Evolutionary conservation across 2,329 filamentous ascomycete genomes (phyloP).

Genomic region (Hypomyces rosellus): DNA sequence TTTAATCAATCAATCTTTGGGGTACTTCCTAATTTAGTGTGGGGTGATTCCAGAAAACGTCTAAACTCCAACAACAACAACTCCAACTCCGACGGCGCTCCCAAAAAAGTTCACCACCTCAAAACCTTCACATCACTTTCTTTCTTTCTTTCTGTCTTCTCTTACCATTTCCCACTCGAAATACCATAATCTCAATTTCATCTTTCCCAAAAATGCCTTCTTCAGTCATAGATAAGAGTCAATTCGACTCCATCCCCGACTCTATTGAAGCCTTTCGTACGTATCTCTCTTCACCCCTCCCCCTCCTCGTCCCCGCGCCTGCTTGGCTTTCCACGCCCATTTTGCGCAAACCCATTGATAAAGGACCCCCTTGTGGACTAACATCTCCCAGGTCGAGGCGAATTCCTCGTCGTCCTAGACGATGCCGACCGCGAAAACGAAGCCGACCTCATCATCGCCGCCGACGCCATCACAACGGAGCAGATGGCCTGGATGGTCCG

Average conservation of each 20-base stretch:
- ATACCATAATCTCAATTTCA: neutral
- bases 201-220: slow-evolving; percentile 38
- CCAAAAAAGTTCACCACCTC: too few species aligned
- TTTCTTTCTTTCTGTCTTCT: too few species aligned
- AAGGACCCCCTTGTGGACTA: neutral
- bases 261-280: slow-evolving; percentile 58
- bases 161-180: neutral
- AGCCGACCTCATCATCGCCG: slow-evolving; percentile 94
- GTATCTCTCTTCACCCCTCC: too few species aligned
- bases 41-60: too few species aligned
- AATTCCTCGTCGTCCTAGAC: slow-evolving; percentile 96
- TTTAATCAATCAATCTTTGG: too few species aligned
- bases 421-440: slow-evolving; percentile 91
- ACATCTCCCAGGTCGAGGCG: slow-evolving; percentile 55
- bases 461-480: slow-evolving; percentile 71
- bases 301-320: slow-evolving; percentile 5
- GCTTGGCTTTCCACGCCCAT: slow-evolving; percentile 6
- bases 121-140: too few species aligned
- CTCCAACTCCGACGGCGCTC: too few species aligned
- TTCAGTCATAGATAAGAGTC: slow-evolving; percentile 41
- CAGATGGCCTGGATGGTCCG: slow-evolving; percentile 97
- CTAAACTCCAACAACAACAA: too few species aligned
- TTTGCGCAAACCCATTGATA: neutral
- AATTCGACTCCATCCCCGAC: slow-evolving; percentile 61
- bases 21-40: too few species aligned